These are phyloP conservation scores for Pistacia atlantica DNA, from an alignment of 345 rosid genomes.

Conservation along the genomic window DNA sequence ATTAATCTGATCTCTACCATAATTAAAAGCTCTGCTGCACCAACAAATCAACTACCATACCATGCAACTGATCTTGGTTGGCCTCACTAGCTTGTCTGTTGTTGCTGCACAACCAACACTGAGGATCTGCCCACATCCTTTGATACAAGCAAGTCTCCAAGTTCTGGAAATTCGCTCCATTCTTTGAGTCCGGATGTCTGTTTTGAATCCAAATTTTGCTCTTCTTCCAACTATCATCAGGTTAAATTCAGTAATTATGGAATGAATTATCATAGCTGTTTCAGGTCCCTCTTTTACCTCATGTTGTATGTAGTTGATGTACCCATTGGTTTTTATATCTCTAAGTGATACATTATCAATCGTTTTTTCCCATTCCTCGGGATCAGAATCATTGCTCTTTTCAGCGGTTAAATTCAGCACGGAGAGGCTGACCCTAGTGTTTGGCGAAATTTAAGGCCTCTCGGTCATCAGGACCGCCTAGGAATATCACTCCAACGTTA, in stretches of 20 bases:
- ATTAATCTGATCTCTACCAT: too few relatives aligned
- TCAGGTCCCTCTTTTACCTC: constrained; percentile 40
- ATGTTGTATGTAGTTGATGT: constrained; percentile 28
- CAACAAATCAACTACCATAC: too few relatives aligned
- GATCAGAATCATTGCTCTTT: neutral
- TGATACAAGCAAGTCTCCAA: constrained; percentile 73
- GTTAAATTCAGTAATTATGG: constrained; percentile 35
- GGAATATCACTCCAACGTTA: constrained; percentile 40
- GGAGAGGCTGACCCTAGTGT: constrained; percentile 31
- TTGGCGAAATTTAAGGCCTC: constrained; percentile 54
- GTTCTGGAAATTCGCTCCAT: constrained; percentile 73
- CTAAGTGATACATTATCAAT: constrained; percentile 36
- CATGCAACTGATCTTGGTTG: too few relatives aligned
- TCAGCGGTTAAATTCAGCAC: constrained; percentile 30
- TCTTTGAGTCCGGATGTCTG: constrained; percentile 46
- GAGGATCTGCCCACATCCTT: constrained; percentile 42
- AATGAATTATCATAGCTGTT: constrained; percentile 33
- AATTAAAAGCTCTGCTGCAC: too few relatives aligned
- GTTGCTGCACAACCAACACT: constrained; percentile 64
- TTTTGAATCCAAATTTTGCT: constrained; percentile 24
- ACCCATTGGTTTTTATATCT: constrained; percentile 25
- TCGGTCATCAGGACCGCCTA: constrained; percentile 66
- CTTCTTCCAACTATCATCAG: constrained; percentile 62
- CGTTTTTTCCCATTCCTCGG: constrained; percentile 39
- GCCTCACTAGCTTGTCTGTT: constrained; percentile 19